Evolutionary conservation across 371 early-diverging fungal species (phyloP).

Genomic region (Mortierella polycephala): DNA sequence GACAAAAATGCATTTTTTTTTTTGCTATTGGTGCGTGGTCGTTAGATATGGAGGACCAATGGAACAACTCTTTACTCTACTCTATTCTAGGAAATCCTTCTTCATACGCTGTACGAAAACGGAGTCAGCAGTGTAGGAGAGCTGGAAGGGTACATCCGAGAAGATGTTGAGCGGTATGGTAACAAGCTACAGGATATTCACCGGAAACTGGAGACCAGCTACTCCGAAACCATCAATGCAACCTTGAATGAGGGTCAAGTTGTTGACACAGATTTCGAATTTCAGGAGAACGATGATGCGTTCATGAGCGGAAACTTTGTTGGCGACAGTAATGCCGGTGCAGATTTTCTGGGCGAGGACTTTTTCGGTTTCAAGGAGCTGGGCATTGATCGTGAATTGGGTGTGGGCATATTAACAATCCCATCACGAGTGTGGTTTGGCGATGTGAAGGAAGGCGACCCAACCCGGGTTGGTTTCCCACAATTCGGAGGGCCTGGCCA

Average conservation of each 20-base stretch:
- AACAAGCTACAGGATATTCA: slow-evolving; percentile 78
- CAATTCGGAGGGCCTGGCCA: slow-evolving; percentile 4
- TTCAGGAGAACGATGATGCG: slow-evolving; percentile 70
- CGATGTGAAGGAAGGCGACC: slow-evolving; percentile 49
- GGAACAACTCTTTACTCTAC: neutral
- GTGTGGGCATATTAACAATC: slow-evolving; percentile 54
- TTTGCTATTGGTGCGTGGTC: neutral
- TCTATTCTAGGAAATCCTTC: slow-evolving; percentile 76
- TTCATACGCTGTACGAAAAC: slow-evolving; percentile 85
- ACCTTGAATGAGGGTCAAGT: slow-evolving; percentile 45
- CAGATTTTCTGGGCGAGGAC: slow-evolving; percentile 88
- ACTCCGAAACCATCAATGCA: slow-evolving; percentile 60
- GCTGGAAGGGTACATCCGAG: slow-evolving; percentile 79
- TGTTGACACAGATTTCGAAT: slow-evolving; percentile 60
- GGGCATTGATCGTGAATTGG: slow-evolving; percentile 78
- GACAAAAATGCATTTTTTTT: neutral
- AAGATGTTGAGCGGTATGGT: slow-evolving; percentile 80
- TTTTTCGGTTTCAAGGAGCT: slow-evolving; percentile 91
- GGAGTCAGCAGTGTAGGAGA: slow-evolving; percentile 74
- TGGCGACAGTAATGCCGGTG: slow-evolving; percentile 39
- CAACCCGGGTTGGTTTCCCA: slow-evolving; percentile 59
- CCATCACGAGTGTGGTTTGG: slow-evolving; percentile 80
- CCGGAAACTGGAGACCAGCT: slow-evolving; percentile 74
- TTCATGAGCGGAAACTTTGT: slow-evolving; percentile 59
- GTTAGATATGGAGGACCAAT: neutral